Evolutionary conservation across 805 yeast genomes (phyloP).

Genomic region (Saccharomyces eubayanus): DNA sequence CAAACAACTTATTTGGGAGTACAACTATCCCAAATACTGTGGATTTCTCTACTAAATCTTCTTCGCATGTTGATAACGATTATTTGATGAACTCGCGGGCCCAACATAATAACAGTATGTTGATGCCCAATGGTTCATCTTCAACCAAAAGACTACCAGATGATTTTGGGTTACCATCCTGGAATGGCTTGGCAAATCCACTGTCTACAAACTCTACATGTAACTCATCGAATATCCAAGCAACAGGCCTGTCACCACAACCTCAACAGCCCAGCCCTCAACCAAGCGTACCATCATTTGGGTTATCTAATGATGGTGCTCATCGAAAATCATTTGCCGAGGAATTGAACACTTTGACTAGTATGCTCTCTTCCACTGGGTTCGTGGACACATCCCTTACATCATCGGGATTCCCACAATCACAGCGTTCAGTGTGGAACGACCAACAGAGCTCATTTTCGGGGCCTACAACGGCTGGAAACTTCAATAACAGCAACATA

Average conservation of each 20-base stretch:
- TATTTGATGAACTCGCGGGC: not conserved
- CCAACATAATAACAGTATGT: not conserved
- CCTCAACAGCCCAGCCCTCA: not conserved
- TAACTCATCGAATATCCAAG: not conserved
- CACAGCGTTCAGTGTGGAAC: conserved; percentile 14
- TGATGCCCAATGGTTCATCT: not conserved
- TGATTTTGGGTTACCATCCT: conserved; percentile 1
- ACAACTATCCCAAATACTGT: not conserved
- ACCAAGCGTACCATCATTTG: conserved; percentile 5
- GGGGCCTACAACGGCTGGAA: not conserved
- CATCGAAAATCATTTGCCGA: conserved; percentile 16
- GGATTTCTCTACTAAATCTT: not conserved
- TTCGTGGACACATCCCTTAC: conserved; percentile 9
- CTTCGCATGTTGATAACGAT: not conserved
- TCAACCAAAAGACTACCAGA: not conserved
- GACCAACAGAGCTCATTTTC: conserved; percentile 5
- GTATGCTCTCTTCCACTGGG: conserved; percentile 21
- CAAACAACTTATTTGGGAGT: not conserved
- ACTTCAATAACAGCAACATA: conserved; percentile 1
- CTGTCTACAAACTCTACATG: conserved; percentile 1
- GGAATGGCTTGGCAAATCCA: conserved; percentile 2
- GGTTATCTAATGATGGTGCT: conserved; percentile 5
- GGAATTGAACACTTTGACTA: conserved; percentile 23
- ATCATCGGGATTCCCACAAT: conserved; percentile 3
- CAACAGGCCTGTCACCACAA: conserved; percentile 1